A percentile compares a stretch with the other conserved stretches of the same genome.
These are phyloP conservation scores for Melastoma candidum DNA, from an alignment of 441 rosid genomes.

Conservation along the genomic window DNA sequence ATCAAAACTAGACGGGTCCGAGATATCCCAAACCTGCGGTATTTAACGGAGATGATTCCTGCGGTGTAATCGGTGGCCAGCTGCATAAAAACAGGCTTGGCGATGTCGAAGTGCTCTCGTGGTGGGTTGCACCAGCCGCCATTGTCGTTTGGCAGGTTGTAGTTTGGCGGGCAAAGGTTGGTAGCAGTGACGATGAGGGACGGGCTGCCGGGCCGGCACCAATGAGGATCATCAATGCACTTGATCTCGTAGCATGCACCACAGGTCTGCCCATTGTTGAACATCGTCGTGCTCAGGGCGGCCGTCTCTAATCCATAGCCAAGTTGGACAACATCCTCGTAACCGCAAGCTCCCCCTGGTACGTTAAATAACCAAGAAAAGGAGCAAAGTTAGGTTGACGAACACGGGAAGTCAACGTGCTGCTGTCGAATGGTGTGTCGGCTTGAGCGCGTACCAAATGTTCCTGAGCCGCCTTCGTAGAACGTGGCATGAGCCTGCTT, in stretches of 20 bases:
- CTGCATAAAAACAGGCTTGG: conserved; percentile 22
- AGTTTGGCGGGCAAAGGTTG: conserved; percentile 45
- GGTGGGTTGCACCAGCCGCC: conserved; percentile 60
- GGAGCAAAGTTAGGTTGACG: no score
- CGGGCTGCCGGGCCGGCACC: conserved; percentile 8
- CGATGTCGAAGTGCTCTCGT: conserved; percentile 20
- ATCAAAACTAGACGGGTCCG: no score
- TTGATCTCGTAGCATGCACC: conserved; percentile 50
- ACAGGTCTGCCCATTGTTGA: conserved; percentile 35
- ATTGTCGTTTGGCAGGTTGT: conserved; percentile 18
- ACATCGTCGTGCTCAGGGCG: conserved; percentile 35
- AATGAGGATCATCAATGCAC: conserved; percentile 26
- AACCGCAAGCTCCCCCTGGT: conserved; percentile 53
- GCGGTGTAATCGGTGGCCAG: conserved; percentile 28
- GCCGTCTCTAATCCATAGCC: conserved; percentile 44
- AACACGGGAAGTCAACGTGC: no score
- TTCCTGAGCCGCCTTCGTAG: conserved; percentile 27
- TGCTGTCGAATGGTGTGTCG: no score
- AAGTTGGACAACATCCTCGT: conserved; percentile 25
- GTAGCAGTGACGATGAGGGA: conserved; percentile 43
- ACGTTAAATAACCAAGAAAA: no score
- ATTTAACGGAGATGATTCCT: no score
- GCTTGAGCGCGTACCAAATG: conserved; percentile 24
- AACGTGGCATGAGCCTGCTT: conserved; percentile 46
- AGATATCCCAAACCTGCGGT: conserved; percentile 8